Conservation (phyloP, 257 asterid species). For the Henckelia pumila region DNA sequence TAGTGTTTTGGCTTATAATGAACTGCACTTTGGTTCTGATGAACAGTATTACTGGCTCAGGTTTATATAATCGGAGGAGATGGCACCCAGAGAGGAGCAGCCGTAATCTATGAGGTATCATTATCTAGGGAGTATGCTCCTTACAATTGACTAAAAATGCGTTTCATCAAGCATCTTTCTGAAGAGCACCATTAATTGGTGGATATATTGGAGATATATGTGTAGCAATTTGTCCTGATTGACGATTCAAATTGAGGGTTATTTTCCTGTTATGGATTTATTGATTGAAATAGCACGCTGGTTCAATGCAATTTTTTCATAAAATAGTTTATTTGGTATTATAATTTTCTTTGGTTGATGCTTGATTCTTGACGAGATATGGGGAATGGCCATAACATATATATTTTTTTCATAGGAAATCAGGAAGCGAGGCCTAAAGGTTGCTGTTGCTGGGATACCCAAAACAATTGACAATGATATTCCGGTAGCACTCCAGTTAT, state of each 20-base stretch:
- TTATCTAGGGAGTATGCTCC: conserved; percentile 1
- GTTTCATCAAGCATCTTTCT: conserved; percentile 5
- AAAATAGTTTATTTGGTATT: conserved; percentile 9
- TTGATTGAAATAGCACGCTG: conserved; percentile 16
- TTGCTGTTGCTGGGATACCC: conserved; percentile 85
- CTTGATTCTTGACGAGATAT: conserved; percentile 13
- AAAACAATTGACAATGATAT: conserved; percentile 97
- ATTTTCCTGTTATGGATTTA: conserved; percentile 9
- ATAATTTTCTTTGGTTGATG: conserved; percentile 3
- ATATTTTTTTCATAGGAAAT: conserved; percentile 60
- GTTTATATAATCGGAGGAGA: conserved; percentile 97
- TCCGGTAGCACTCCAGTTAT: conserved; percentile 50
- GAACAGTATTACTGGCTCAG: conserved; percentile 38
- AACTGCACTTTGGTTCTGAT: conserved; percentile 27
- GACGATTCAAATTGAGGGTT: conserved; percentile 14
- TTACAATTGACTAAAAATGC: background rate
- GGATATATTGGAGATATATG: background rate
- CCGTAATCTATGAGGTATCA: conserved; percentile 73
- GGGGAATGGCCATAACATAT: background rate
- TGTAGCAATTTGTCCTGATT: conserved; percentile 15
- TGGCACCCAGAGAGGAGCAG: conserved; percentile 91
- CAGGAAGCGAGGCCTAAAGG: conserved; percentile 83
- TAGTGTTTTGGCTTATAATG: conserved; percentile 17
- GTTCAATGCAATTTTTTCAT: conserved; percentile 13
- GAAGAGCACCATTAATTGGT: conserved; percentile 11